Base-by-base conservation (phyloP, 371 early-diverging fungal species). In the Mucor lusitanicus region DNA sequence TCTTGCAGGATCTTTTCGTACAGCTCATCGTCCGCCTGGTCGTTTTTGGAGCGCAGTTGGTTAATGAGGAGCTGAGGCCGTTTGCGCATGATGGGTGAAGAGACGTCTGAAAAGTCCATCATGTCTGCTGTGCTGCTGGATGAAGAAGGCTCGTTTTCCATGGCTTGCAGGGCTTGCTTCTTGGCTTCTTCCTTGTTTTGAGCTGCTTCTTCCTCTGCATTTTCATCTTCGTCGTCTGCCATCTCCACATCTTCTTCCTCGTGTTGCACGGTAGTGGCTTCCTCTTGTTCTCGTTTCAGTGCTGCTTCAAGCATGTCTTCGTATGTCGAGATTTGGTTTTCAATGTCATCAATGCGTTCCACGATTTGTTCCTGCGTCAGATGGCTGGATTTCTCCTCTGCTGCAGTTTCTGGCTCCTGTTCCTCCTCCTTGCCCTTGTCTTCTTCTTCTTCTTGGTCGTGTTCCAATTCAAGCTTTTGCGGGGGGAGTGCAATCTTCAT, bases 1-100 rank as follows among this genome's bases (percentile, higher is more conserved):
- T 89, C 88, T 4, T 74, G 74, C 33, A 89, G 80, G 8, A 92
- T 84, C 12, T 83, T 77, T 57, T 82, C 78, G 44, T 70, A 80
- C 19, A 85, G 69, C 0, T 73, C 71, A 35, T 84, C 84, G 2
- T 86, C 85, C 6, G 67, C 64, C 13, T 82, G 79, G 21, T 84
- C 84, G 21, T 61, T 68, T 9, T 58, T 70, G 3, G 66, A 58
- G n/a, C 78, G 71, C 12, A 76, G 44, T 58, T 84, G 82, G 11
- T 81, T 78, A 35, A 84, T 84, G 15, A 82, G 55, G 9, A 82
- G 53, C 37, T 82, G 82, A 28, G 82, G 82, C 19, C 77, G 74
- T 57, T 79, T 80, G 17, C 80, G 78, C 75, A 82, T 72, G 1
- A 77, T 63, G 5, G 75, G 69, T 0, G 63, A 54, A 11, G 76